Evolutionary conservation across 257 asterid genomes (phyloP).

Genomic region (Primulina tabacum): DNA sequence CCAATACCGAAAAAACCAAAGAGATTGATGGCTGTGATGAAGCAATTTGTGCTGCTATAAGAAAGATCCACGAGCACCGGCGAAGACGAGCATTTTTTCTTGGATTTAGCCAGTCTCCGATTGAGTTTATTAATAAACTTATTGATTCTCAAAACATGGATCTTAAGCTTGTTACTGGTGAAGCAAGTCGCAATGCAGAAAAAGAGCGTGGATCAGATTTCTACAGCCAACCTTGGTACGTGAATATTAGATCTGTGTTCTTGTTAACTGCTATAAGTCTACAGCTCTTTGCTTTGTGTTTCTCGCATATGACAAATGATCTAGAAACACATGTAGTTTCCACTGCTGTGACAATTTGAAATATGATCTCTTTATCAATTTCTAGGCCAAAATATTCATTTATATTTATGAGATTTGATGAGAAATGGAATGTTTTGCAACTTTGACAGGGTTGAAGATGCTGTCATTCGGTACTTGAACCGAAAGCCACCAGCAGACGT

Average conservation of each 20-base stretch:
- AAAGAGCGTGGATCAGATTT: constrained; percentile 86
- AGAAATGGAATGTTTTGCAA: not conserved
- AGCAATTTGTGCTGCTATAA: constrained; percentile 80
- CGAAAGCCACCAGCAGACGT: not conserved
- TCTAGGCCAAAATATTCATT: not conserved
- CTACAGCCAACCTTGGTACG: constrained; percentile 92
- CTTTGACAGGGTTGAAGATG: constrained; percentile 1
- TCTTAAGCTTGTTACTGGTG: constrained; percentile 76
- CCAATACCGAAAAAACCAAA: constrained; percentile 81
- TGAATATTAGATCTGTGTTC: constrained; percentile 13
- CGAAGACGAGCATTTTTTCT: constrained; percentile 92
- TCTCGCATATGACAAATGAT: not conserved
- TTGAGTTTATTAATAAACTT: constrained; percentile 81
- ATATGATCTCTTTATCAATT: not conserved
- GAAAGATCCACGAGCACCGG: constrained; percentile 94
- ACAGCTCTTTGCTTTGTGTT: not conserved
- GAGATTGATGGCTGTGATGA: constrained; percentile 95
- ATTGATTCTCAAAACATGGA: constrained; percentile 91
- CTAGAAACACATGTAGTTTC: not conserved
- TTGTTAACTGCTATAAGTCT: not conserved
- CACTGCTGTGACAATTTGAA: not conserved
- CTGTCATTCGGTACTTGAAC: constrained; percentile 2
- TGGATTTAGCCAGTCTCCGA: constrained; percentile 96
- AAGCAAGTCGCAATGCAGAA: constrained; percentile 76
- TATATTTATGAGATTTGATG: not conserved